Conservation (phyloP, 306 rosid species). For the Cucurbita ficifolia region DNA sequence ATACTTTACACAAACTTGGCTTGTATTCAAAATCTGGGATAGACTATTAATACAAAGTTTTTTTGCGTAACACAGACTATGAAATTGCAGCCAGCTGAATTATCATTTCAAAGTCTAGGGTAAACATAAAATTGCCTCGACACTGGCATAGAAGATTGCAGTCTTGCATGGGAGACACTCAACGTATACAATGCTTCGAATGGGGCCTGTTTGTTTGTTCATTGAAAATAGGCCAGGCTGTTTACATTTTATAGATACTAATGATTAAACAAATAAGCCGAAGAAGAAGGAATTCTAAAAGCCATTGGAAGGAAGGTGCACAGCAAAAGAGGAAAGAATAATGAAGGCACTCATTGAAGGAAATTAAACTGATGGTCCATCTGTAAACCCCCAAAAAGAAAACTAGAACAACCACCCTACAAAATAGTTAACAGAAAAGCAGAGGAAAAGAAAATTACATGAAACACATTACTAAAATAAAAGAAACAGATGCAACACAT, state of each 20-base stretch:
- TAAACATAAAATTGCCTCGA: background rate
- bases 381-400: conserved; percentile 4
- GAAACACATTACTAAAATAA: background rate
- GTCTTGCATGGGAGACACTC: background rate
- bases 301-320: background rate
- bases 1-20: background rate
- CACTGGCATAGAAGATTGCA: background rate
- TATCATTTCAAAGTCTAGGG: background rate
- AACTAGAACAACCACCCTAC: background rate
- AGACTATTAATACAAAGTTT: background rate
- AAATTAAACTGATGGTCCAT: conserved; percentile 1
- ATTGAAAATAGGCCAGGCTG: background rate
- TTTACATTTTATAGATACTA: background rate
- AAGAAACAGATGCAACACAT: background rate
- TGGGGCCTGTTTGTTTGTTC: background rate
- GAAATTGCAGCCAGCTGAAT: background rate
- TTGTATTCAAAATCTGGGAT: background rate
- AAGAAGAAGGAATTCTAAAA: background rate
- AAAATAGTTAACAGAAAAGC: conserved; percentile 1
- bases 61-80: background rate
- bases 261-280: background rate
- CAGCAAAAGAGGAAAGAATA: background rate
- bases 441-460: background rate
- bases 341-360: conserved; percentile 3
- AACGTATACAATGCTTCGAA: background rate